Evolutionary conservation across 148 eudicot genomes (phyloP), one percentile per base, ranked within the genome.

Genomic region (Rheum nobile): DNA sequence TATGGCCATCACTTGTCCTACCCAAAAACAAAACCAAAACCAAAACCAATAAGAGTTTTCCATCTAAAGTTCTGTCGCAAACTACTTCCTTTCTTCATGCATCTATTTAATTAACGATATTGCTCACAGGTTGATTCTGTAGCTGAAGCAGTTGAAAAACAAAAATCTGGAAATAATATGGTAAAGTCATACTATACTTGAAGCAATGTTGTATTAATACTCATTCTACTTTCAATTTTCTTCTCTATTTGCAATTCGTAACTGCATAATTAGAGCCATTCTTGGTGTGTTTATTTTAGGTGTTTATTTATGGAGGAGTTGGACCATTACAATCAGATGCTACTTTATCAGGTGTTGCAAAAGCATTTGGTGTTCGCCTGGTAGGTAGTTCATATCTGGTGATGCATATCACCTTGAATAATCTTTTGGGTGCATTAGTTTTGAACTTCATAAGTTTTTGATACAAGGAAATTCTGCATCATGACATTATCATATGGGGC

Each of bases 331-430:
- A 80, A 80, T 90, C 98, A 70, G 98, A 95, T 87, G 86, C 86
- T 80, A 91, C 98, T 52, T 80, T 89, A 31, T 86, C 91, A 22
- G 98, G 98, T 41, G 87, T 91, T 77, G 98, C 98, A 69, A 95
- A 95, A 82, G 96, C 98, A 22, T 95, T 88, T 85, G 97, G 93
- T 75, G 98, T 95, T 72, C 93, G 97, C n/a, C 75, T 86, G 96
- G 98, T 95, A 74, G 29, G 87, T 83, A 38, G 41, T 76, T 14
- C 29, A 22, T 54, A 21, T 54, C 13, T 54, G 73, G 47, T 21
- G 6, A 21, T 28, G 39, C 21, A 34, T 59, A 35, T 57, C 48
- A 22, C 5, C 22, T 24, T 41, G 21, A 8, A 16, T 26, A 43
- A 29, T 59, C 37, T 37, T 26, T 7, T 26, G 19, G 35, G 67